A percentile compares a stretch with the other conserved stretches of the same genome.
phyloP scores from a whole-genome alignment of 2,329 filamentous ascomycete genomes.

The Fusarium coicis region DNA sequence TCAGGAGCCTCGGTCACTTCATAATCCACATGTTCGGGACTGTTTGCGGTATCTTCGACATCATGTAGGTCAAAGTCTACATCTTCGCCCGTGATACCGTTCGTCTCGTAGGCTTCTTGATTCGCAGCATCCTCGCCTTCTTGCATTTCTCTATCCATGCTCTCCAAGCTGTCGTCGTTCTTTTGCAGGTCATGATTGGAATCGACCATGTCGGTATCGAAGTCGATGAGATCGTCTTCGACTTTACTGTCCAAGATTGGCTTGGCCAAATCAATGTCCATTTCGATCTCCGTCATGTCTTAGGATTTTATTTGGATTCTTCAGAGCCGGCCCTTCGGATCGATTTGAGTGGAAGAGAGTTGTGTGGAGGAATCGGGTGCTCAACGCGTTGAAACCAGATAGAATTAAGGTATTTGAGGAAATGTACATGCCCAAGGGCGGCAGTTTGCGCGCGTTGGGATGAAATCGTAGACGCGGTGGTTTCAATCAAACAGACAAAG shows the following conservation, averaged over 20 bases:
- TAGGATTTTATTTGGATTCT: background rate
- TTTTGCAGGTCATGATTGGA: slow-evolving; percentile 24
- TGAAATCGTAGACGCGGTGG: slow-evolving; percentile 12
- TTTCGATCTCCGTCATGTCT: slow-evolving; percentile 47
- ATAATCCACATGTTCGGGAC: slow-evolving; percentile 8
- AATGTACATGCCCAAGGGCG: background rate
- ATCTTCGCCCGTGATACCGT: slow-evolving; percentile 36
- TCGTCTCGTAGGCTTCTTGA: slow-evolving; percentile 29
- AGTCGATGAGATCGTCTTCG: slow-evolving; percentile 53
- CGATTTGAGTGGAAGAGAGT: background rate
- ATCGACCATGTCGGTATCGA: slow-evolving; percentile 50
- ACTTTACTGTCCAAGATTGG: slow-evolving; percentile 38
- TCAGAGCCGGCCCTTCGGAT: background rate
- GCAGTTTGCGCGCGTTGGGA: background rate
- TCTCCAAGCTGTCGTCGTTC: slow-evolving; percentile 1
- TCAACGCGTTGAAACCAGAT: background rate
- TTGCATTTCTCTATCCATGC: slow-evolving; percentile 32
- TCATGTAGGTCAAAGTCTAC: slow-evolving; percentile 32
- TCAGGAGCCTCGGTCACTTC: slow-evolving; percentile 14
- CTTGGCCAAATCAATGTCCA: slow-evolving; percentile 47
- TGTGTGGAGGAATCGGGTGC: background rate
- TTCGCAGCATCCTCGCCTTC: slow-evolving; percentile 35
- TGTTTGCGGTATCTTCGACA: slow-evolving; percentile 15
- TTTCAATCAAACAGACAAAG: slow-evolving; percentile 33
- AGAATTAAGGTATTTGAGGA: background rate